These are phyloP conservation scores for Pythium grandisporangium DNA, from an alignment of 352 stramenopile species.

Conservation along the genomic window DNA sequence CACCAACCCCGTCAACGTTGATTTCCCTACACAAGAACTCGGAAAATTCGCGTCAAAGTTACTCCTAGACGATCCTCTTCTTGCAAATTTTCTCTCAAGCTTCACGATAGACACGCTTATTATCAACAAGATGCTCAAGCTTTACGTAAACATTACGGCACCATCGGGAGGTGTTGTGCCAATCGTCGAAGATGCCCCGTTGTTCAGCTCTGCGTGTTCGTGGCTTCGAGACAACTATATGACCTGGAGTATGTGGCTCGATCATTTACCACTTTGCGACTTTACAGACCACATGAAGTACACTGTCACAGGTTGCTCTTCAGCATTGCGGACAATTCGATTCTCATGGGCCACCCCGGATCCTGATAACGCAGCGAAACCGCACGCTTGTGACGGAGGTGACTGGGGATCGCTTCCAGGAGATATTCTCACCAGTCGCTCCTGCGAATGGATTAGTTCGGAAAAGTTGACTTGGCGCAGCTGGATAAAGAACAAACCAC, in stretches of 20 bases:
- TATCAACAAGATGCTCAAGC: neutral
- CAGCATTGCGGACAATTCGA: conserved; percentile 9
- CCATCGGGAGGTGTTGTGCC: no score
- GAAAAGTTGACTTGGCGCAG: conserved; percentile 13
- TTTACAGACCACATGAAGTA: conserved; percentile 19
- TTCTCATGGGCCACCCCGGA: conserved; percentile 32
- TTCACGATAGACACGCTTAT: neutral
- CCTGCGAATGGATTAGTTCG: conserved; percentile 30
- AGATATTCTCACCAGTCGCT: conserved; percentile 24
- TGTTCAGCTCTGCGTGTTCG: conserved; percentile 29
- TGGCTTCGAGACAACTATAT: conserved; percentile 30
- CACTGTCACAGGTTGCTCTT: conserved; percentile 17
- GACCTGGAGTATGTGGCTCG: conserved; percentile 18
- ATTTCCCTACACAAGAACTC: conserved; percentile 25
- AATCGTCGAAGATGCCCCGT: conserved; percentile 11
- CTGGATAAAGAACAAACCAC: conserved; percentile 24
- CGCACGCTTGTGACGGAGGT: conserved; percentile 36
- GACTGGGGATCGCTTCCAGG: conserved; percentile 11
- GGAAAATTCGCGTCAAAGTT: conserved; percentile 21
- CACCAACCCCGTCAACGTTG: conserved; percentile 24
- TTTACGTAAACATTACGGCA: neutral
- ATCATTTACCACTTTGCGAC: conserved; percentile 11
- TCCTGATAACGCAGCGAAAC: conserved; percentile 18
- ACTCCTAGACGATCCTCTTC: conserved; percentile 4
- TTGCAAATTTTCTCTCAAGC: neutral